Base-by-base conservation (phyloP, 345 rosid genomes). In the Orychophragmus violaceus region DNA sequence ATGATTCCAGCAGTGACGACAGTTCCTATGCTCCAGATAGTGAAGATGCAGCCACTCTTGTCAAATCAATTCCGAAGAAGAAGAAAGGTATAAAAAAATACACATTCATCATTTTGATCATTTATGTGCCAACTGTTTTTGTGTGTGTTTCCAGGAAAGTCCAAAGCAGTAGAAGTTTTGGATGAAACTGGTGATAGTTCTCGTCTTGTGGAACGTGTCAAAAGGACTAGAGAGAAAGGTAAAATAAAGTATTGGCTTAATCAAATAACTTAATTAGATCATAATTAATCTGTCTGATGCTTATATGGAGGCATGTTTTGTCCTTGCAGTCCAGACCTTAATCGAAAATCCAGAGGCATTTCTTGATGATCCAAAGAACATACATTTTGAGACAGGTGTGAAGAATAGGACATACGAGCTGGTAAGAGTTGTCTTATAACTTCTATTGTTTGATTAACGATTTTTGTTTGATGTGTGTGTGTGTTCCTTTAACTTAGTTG, bases 321-420 rank as follows among this genome's bases (percentile, higher is more conserved):
- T 61, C 55, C 56, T 12, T 63, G 64, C 70, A 55, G 76, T 46
- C 0, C 2, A 9, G 28, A 18, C 0, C 13, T 9, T 17, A 49
- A 50, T 59, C 6, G 16, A 50, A 33, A 51, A 66, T 33, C 72
- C 72, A 5, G 77, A 65, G 54, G 36, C 2, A n/a, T 73, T 50
- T 51, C 39, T 66, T 6, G 77, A 66, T 59, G 18, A 73, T 73
- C 72, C 77, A 18, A 18, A 18, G 6, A 73, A 73, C 13, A 2
- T 52, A 16, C 8, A 30, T 33, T 59, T 73, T 5, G 61, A 65
- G 49, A 73, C 72, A 13, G 27, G 10, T 6, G 17, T 73, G 32
- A 73, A 73, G 62, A 73, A 59, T 8, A 66, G 72, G 56, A 23
- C 16, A 49, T 51, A 14, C 41, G 62, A 73, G 39, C 50, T 73